Evolutionary conservation across 257 asterid species (phyloP).

Genomic region (Lavandula angustifolia): DNA sequence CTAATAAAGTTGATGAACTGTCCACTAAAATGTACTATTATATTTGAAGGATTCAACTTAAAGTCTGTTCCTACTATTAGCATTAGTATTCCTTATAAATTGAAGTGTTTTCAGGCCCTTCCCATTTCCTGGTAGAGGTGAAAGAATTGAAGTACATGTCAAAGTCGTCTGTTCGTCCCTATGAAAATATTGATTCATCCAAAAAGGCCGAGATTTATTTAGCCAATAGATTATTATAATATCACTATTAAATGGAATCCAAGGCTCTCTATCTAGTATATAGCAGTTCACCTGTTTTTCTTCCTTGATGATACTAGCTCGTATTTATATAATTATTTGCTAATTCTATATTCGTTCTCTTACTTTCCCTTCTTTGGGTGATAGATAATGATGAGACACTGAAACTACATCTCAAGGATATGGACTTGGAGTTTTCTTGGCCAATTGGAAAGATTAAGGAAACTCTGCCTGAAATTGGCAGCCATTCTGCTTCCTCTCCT

Average conservation of each 20-base stretch:
- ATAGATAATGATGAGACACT: constrained; percentile 73
- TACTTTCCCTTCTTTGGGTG: constrained; percentile 18
- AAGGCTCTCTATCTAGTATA: constrained; percentile 14
- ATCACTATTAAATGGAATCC: constrained; percentile 2
- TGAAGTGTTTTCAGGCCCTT: constrained; percentile 7
- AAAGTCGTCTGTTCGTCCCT: constrained; percentile 2
- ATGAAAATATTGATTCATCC: not conserved
- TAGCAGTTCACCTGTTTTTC: constrained; percentile 8
- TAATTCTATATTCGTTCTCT: constrained; percentile 19
- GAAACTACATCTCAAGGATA: constrained; percentile 76
- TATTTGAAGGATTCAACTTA: constrained; percentile 18
- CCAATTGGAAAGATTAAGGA: constrained; percentile 73
- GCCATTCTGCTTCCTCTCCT: constrained; percentile 53
- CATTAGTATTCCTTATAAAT: not conserved
- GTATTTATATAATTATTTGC: not conserved
- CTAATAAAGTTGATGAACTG: not conserved
- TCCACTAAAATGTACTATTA: constrained; percentile 15
- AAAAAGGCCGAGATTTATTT: not conserved
- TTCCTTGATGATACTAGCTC: constrained; percentile 13
- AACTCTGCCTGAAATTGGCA: constrained; percentile 65
- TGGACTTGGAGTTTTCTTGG: constrained; percentile 85
- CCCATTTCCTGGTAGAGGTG: not conserved
- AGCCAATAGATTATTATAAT: not conserved
- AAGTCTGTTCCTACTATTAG: constrained; percentile 1
- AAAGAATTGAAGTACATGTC: constrained; percentile 16